These are phyloP conservation scores for Pezicula neosporulosa DNA, from an alignment of 2,329 filamentous ascomycete species.

Conservation along the genomic window DNA sequence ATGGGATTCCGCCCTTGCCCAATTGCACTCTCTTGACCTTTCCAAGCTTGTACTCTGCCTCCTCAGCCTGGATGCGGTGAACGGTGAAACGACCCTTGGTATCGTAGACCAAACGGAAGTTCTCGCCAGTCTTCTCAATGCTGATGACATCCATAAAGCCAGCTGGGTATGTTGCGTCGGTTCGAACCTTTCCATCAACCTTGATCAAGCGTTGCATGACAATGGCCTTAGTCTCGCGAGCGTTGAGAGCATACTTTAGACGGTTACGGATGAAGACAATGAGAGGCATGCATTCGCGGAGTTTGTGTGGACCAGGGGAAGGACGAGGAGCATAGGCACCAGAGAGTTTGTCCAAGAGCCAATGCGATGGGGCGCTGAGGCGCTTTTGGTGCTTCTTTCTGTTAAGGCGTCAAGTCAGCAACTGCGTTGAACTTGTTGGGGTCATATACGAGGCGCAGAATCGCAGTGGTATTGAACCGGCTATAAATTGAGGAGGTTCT, in stretches of 20 bases:
- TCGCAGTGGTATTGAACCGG: too few relatives aligned
- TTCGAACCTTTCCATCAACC: constrained; percentile 99
- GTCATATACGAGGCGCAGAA: neutral
- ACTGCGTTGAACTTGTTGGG: neutral
- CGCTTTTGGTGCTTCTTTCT: constrained; percentile 99
- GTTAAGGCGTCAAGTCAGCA: constrained; percentile 24
- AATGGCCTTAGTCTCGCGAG: constrained; percentile 95
- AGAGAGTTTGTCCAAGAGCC: constrained; percentile 99
- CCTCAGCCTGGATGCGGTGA: constrained; percentile 97
- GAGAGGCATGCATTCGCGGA: constrained; percentile 96
- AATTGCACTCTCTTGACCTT: constrained; percentile 99
- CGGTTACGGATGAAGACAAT: constrained; percentile 97
- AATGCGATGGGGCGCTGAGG: constrained; percentile 97
- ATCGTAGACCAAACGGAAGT: constrained; percentile 99
- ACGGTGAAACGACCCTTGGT: constrained; percentile 99
- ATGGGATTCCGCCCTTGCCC: constrained; percentile 99
- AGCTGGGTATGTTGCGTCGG: constrained; percentile 93
- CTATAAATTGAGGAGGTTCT: too few relatives aligned
- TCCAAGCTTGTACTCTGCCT: constrained; percentile 99
- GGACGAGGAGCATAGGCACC: constrained; percentile 75
- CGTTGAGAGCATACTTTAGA: constrained; percentile 99
- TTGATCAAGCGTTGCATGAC: constrained; percentile 99
- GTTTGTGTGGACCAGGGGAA: constrained; percentile 93
- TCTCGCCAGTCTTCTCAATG: constrained; percentile 99
- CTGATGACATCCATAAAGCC: constrained; percentile 99